Evolutionary conservation across 768 basidiomycete genomes (phyloP), one percentile per base, ranked within the genome.

Genomic region (Cantharellus cinnabarinus): DNA sequence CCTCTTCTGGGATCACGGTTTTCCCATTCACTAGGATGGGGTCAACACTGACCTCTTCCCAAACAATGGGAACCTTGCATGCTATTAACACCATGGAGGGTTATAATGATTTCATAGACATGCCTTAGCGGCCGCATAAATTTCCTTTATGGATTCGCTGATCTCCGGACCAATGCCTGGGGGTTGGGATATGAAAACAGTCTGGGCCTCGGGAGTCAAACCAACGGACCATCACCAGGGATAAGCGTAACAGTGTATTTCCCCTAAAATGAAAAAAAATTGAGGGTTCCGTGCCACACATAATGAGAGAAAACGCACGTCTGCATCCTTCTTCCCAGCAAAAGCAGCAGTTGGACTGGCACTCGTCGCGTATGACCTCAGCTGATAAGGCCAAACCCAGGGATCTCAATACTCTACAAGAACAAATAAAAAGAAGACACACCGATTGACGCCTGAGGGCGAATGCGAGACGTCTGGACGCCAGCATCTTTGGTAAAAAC

Each of bases 151-250:
- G 63, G 91, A 84, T 76, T 95, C 78, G 72, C 89, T 87, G 66
- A 99, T 98, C 76, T 99, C 95, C 42, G 95, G 93, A 51, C 95
- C 95, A 75, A 99, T 99, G 70, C 94, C 93, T 93, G 65, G 20
- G 56, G 61, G 60, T 64, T 54, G 58, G 50, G 41, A 48, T 64
- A 62, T 59, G 35, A 57, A 14, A 62, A 59, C 35, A 44, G 57
- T 38, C 55, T 59, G 64, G 62, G 65, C 54, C 54, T 44, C 44
- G 20, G 20, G 20, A 29, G 20, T 29, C 20, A 29, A 29, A 29
- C 20, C 20, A 10, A 67, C 78, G 64, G 60, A 93, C 93, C 93
- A 69, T 97, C 94, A 69, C 94, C 94, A 40, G 94, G 90, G 71
- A 98, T 90, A 61, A 97, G 75, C 50, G 95, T 97, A 59, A 97